Evolutionary conservation across 202 grass and related monocot species (phyloP), one percentile per base, ranked within the genome.

Genomic region (Schoenoplectus triqueter): DNA sequence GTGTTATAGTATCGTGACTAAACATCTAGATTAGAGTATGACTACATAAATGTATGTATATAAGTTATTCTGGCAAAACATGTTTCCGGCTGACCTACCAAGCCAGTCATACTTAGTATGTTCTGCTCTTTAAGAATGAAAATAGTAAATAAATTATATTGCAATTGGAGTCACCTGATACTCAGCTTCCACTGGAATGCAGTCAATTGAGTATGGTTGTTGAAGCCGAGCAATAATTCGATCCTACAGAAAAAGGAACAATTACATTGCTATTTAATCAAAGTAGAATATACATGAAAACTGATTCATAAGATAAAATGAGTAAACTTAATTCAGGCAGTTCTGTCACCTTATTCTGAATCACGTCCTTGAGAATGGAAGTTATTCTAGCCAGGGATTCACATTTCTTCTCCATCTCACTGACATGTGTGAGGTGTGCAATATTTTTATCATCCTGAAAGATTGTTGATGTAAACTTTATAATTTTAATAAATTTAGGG

Each of bases 131-230:
- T 0, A 44, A 61, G 31, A 31, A 31, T 31, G 31, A 31, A 31
- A 31, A 31, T 31, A 31, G 31, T 31, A 31, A 31, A 31, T 31
- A 31, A 31, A 1, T 31, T 31, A 31, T 31, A 73, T 11, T 17
- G 73, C 13, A 55, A 66, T 17, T 63, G 9, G 80, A 63, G 86
- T 80, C 51, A 98, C 96, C 90, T 99, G 96, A 67, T 96, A 97
- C 82, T 99, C 96, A 87, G 96, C 96, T 90, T 99, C 96, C 82
- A 99, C 96, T 50, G 96, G 96, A 85, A 99, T 99, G 88, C 96
- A 99, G 69, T 99, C 96, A 67, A 99, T 90, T 80, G 96, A 99
- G 86, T 99, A 99, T 45, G 96, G 96, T 80, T 99, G 96, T 82
- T 99, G 96, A 48, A 99, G 82, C 55, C 93, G 90, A 69, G 96